Conservation (phyloP, 1,139 yeast species). For the Waltiozyma sp. region DNA sequence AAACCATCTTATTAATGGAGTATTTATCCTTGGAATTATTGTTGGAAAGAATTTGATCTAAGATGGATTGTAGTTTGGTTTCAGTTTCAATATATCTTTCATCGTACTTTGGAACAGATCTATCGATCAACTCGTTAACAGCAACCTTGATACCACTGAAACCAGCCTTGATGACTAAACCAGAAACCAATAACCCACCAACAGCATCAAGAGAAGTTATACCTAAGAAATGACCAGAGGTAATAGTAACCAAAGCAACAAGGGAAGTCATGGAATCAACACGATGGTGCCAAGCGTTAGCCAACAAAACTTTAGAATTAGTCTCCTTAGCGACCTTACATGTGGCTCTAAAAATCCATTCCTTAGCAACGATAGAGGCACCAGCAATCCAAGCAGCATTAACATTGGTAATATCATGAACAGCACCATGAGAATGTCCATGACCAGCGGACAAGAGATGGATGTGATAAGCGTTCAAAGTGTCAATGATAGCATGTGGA, state of each 20-base stretch:
- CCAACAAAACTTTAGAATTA: slow-evolving; percentile 81
- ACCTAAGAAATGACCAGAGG: slow-evolving; percentile 70
- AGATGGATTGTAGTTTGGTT: slow-evolving; percentile 24
- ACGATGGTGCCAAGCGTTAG: slow-evolving; percentile 98
- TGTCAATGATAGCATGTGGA: slow-evolving; percentile 44
- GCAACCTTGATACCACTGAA: slow-evolving; percentile 61
- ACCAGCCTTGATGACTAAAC: slow-evolving; percentile 76
- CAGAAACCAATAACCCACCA: slow-evolving; percentile 82
- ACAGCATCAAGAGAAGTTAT: slow-evolving; percentile 81
- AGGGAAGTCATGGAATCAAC: slow-evolving; percentile 90
- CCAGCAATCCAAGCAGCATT: slow-evolving; percentile 96
- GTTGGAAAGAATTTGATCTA: slow-evolving; percentile 24
- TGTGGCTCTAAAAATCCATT: slow-evolving; percentile 76
- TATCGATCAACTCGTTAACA: slow-evolving; percentile 66
- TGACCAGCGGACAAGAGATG: slow-evolving; percentile 22
- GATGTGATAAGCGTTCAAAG: slow-evolving; percentile 28
- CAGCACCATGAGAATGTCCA: slow-evolving; percentile 29
- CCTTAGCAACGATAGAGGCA: slow-evolving; percentile 77
- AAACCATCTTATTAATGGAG: slow-evolving; percentile 36
- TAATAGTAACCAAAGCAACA: slow-evolving; percentile 81
- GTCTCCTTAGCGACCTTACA: slow-evolving; percentile 64
- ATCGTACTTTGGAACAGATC: slow-evolving; percentile 31
- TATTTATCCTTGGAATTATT: slow-evolving; percentile 28
- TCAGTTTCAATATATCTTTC: slow-evolving; percentile 30
- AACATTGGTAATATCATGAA: slow-evolving; percentile 48